These are phyloP conservation scores for Dichomitus squalens DNA, from an alignment of 1,284 basidiomycete genomes.

Conservation along the genomic window DNA sequence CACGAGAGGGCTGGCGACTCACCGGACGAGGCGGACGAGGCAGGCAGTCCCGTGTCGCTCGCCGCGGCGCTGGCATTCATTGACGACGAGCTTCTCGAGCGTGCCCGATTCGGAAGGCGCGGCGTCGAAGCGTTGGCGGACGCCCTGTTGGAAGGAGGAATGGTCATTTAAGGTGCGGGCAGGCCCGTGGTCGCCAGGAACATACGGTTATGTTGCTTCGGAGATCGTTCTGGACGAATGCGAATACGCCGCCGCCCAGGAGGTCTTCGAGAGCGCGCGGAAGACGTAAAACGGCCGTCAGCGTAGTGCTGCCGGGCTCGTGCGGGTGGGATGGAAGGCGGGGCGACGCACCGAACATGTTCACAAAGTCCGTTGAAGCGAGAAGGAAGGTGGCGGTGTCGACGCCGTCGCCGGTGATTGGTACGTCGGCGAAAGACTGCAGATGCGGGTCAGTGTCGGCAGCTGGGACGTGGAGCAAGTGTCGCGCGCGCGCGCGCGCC, in stretches of 20 bases:
- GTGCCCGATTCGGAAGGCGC: conserved; percentile 64
- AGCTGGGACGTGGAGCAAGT: conserved; percentile 3
- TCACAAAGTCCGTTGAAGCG: conserved; percentile 88
- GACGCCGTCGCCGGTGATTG: conserved; percentile 76
- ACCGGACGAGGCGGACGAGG: conserved; percentile 85
- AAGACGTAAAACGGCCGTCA: conserved; percentile 4
- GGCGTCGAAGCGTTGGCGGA: conserved; percentile 69
- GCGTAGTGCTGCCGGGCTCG: no score
- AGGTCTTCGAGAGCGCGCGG: conserved; percentile 62
- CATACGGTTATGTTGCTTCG: conserved; percentile 84
- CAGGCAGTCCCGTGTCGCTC: conserved; percentile 54
- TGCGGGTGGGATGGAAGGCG: conserved; percentile 1
- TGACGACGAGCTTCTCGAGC: conserved; percentile 76
- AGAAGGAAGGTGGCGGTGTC: conserved; percentile 84
- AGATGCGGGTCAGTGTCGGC: conserved; percentile 8
- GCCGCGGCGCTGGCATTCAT: conserved; percentile 56
- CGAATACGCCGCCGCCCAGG: conserved; percentile 86
- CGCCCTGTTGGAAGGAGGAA: conserved; percentile 64
- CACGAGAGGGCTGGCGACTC: conserved; percentile 34
- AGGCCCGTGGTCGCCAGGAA: not conserved
- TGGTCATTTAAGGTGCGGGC: not conserved
- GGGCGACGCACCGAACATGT: conserved; percentile 78
- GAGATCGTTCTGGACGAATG: conserved; percentile 90
- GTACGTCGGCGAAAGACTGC: conserved; percentile 89
- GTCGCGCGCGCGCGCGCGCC: not conserved